Base-by-base conservation (phyloP, 352 stramenopile species). In the Phytophthora aleatoria region DNA sequence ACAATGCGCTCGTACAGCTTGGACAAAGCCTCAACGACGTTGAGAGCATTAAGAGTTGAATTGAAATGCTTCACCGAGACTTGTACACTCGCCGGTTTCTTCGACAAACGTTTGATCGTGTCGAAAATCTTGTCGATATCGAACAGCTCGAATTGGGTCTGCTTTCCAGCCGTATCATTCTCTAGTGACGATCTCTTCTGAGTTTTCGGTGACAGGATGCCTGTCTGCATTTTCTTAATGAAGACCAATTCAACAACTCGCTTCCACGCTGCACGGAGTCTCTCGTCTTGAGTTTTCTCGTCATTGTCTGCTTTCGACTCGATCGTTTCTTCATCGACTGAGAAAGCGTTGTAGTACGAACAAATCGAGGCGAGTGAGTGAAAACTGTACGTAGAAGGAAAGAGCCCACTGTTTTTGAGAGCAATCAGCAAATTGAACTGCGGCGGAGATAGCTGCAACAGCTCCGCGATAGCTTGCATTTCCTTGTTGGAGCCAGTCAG, bases 381-480 rank as follows among this genome's bases (percentile, higher is more conserved):
- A 48, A 92, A 89, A 27, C 52, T 81, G 61, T 85, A 77, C 4
- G 69, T 57, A 0, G 72, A 50, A 3, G 83, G 79, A 15, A 82
- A 89, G 10, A 85, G 15, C 2, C 60, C 67, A 44, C 65, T 82
- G 30, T 74, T 63, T 15, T 85, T 86, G 5, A 92, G 45, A 7
- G 74, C 80, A 3, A 92, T 60, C 2, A 94, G 48, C 31, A 94
- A 30, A 31, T 94, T 94, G 20, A 94, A 74, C 48, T 94, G 83
- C 3, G 75, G 61, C 1, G 69, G 72, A 0, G 77, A 76, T 3
- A 94, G 52, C 1, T 77, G 41, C 7, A 94, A 64, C 12, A 87
- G 11, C 7, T 73, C 55, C 0, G 75, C 80, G 24, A 91, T 87
- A 10, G 69, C 58, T 48, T 67, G 68, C 79, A 91, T 88, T 31